Evolutionary conservation across 495 filamentous ascomycete species (phyloP).

Genomic region (Haplographium delicatum): DNA sequence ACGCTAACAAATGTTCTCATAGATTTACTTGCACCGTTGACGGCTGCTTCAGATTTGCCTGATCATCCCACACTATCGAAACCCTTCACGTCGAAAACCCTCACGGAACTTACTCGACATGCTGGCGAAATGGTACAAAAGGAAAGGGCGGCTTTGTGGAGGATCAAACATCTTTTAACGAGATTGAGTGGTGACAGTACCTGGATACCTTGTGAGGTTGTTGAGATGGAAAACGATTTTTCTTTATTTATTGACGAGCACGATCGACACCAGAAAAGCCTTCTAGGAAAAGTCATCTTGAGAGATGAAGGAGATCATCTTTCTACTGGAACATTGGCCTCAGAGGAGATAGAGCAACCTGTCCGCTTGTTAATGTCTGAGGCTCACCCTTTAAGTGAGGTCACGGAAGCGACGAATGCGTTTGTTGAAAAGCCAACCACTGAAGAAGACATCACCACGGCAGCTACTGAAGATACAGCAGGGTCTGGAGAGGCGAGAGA

Average conservation of each 20-base stretch:
- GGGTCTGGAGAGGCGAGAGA: not conserved
- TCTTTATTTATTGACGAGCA: constrained; percentile 36
- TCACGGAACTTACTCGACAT: constrained; percentile 74
- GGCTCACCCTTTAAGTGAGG: not conserved
- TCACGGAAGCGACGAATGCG: not conserved
- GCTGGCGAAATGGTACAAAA: constrained; percentile 63
- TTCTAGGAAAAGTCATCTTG: constrained; percentile 2
- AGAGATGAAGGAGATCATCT: constrained; percentile 22
- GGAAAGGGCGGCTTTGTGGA: constrained; percentile 70
- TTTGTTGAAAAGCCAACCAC: not conserved
- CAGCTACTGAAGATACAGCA: not conserved
- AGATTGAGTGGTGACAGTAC: constrained; percentile 72
- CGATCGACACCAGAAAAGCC: constrained; percentile 6
- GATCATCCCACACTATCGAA: constrained; percentile 77
- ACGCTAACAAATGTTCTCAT: no score
- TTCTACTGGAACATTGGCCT: constrained; percentile 21
- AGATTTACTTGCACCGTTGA: constrained; percentile 86
- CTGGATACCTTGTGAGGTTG: constrained; percentile 68
- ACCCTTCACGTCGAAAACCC: constrained; percentile 73
- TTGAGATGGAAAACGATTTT: constrained; percentile 52
- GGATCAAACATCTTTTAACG: constrained; percentile 70
- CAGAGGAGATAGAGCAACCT: constrained; percentile 14
- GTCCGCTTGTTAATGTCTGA: not conserved
- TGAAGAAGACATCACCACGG: constrained; percentile 2
- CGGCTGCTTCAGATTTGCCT: constrained; percentile 77